Evolutionary conservation across 805 yeast genomes (phyloP).

Genomic region (Saturnispora galanensis): DNA sequence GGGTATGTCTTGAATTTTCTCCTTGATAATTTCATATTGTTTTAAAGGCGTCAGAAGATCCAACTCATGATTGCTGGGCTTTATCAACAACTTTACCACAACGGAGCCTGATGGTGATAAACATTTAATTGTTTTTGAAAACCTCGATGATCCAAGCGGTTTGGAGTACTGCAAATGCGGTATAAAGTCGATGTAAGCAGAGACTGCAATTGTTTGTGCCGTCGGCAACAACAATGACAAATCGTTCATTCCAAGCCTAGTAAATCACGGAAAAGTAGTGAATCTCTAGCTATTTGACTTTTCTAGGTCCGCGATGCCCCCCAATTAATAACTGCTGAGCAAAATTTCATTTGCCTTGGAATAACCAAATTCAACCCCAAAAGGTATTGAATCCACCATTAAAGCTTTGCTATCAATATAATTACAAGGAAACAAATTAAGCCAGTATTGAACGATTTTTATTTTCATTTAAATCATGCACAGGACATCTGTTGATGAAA

Average conservation of each 20-base stretch:
- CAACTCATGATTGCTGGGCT: constrained; percentile 38
- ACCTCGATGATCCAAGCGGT: constrained; percentile 70
- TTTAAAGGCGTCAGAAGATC: constrained; percentile 27
- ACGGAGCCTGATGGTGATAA: constrained; percentile 62
- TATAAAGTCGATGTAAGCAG: constrained; percentile 78
- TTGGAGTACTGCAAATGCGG: constrained; percentile 66
- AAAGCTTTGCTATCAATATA: not conserved
- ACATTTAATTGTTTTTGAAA: constrained; percentile 78
- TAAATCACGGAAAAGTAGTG: not conserved
- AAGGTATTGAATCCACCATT: too few species aligned
- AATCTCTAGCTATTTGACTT: not conserved
- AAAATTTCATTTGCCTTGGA: too few species aligned
- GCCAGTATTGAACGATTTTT: too few species aligned
- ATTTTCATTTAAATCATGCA: not conserved
- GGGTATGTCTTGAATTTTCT: constrained; percentile 37
- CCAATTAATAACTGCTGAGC: too few species aligned
- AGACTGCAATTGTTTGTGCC: constrained; percentile 83
- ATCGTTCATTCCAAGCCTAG: constrained; percentile 25
- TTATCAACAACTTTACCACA: constrained; percentile 74
- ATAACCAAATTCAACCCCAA: too few species aligned
- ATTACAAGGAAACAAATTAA: not conserved
- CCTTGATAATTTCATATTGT: constrained; percentile 27
- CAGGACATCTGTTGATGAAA: not conserved
- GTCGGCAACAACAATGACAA: constrained; percentile 81
- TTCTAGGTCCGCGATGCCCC: too few species aligned